Conservation (phyloP, 2,329 filamentous ascomycete genomes). For the Neofusicoccum kwambonambiense region DNA sequence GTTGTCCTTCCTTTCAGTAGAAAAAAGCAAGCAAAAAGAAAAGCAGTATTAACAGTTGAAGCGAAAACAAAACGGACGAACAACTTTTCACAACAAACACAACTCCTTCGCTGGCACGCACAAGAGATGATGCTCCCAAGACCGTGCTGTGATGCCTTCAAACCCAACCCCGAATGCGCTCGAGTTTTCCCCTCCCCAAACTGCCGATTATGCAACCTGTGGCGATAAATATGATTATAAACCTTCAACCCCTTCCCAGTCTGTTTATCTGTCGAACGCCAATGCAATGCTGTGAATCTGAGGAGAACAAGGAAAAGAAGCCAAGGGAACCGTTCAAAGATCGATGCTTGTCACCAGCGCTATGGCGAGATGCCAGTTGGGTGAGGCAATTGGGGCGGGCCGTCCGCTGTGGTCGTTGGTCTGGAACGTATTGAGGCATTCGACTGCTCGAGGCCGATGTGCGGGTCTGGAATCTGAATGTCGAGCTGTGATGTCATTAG, state of each 20-base stretch:
- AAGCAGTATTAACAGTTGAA: neutral
- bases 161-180: too few species aligned
- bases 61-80: neutral
- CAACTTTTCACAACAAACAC: neutral
- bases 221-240: neutral
- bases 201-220: neutral
- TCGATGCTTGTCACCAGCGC: neutral
- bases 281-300: neutral
- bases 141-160: neutral
- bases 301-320: neutral
- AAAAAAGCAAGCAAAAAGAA: neutral
- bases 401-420: neutral
- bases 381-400: neutral
- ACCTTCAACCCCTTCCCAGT: neutral
- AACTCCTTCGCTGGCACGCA: slow-evolving; percentile 1
- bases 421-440: slow-evolving; percentile 9
- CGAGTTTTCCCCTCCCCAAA: neutral
- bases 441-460: slow-evolving; percentile 50
- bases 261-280: slow-evolving; percentile 7
- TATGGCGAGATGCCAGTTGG: neutral
- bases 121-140: neutral
- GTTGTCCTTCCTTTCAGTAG: neutral
- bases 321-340: neutral
- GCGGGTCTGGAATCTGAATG: slow-evolving; percentile 77
- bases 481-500: slow-evolving; percentile 57